Base-by-base conservation (phyloP, 2,329 filamentous ascomycete genomes). In the Calonectria multiphialidica region DNA sequence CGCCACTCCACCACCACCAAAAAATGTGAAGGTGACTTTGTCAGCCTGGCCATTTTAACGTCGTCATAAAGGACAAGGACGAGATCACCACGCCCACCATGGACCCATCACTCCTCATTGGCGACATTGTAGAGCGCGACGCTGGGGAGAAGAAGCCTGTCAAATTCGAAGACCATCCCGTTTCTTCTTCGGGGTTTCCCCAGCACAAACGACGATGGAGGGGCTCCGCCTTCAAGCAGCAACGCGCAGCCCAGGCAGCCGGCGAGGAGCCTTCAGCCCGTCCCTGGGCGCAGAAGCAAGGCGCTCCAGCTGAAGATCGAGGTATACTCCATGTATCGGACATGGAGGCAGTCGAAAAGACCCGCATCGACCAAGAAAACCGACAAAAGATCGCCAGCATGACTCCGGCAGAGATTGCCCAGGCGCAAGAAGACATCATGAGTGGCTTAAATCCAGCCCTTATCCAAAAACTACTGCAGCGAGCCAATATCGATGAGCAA, bases 311-410 rank as follows among this genome's bases (percentile, higher is more conserved):
- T 16, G 70, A 69, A 8, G 6, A 62, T 21, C 63, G 72, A 44
- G 35, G 50, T 5, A 7, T 61, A 2, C 10, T 62, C 2, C 65
- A 74, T 25, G 18, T 28, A 1, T 23, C 75, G 71, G 79, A 74
- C 42, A 80, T 84, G 45, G 85, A 87, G 49, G 82, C 88, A 13
- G 86, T 89, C 50, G 95, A 98, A 80, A 91, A 90, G 79, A 86
- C 86, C 74, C 87, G 89, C 6, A 98, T 99, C 81, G 94, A 96
- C 79, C 89, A 92, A 76, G 95, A 98, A 82, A 99, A 98, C 80
- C 90, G 86, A 53, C 89, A 91, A 70, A 90, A 90, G 72, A 83
- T 99, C 57, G 92, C 92, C 16, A 87, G 88, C 30, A 98, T 99
- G 97, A 94, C 93, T 1, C 86, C 91, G 0, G 90, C 91, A 44